phyloP scores from a whole-genome alignment of 495 filamentous ascomycete genomes.

The Penicillium lagena region DNA sequence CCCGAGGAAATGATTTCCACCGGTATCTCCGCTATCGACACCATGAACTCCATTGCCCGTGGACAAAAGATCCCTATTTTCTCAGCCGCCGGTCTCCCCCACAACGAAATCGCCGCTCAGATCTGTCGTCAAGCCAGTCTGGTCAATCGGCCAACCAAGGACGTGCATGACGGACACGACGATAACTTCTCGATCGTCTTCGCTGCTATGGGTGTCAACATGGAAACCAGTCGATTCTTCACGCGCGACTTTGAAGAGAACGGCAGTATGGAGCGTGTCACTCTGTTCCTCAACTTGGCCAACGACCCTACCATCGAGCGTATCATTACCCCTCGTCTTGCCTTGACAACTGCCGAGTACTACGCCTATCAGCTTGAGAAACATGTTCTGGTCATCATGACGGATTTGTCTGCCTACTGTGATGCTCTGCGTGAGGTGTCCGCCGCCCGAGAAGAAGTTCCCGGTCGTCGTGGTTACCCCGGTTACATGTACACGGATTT shows the following conservation, averaged over 20 bases:
- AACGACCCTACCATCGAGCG: slow-evolving; percentile 99
- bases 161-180: slow-evolving; percentile 91
- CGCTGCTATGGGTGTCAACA: slow-evolving; percentile 99
- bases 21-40: slow-evolving; percentile 98
- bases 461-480: slow-evolving; percentile 97
- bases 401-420: slow-evolving; percentile 96
- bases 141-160: slow-evolving; percentile 86
- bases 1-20: slow-evolving; percentile 99
- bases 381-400: slow-evolving; percentile 97
- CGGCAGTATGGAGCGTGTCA: slow-evolving; percentile 93
- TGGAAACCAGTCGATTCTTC: slow-evolving; percentile 98
- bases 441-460: slow-evolving; percentile 97
- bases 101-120: slow-evolving; percentile 98
- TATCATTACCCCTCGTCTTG: slow-evolving; percentile 98
- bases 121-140: slow-evolving; percentile 95
- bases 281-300: slow-evolving; percentile 96
- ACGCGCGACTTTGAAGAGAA: slow-evolving; percentile 99
- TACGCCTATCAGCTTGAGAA: slow-evolving; percentile 99
- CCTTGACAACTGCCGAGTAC: slow-evolving; percentile 97
- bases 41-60: slow-evolving; percentile 99
- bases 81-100: slow-evolving; percentile 94
- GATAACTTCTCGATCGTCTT: slow-evolving; percentile 99
- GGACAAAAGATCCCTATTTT: slow-evolving; percentile 99
- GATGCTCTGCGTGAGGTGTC: slow-evolving; percentile 98
- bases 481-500: slow-evolving; percentile 99